phyloP scores from a whole-genome alignment of 305 asterid genomes.

The Lippia alba region DNA sequence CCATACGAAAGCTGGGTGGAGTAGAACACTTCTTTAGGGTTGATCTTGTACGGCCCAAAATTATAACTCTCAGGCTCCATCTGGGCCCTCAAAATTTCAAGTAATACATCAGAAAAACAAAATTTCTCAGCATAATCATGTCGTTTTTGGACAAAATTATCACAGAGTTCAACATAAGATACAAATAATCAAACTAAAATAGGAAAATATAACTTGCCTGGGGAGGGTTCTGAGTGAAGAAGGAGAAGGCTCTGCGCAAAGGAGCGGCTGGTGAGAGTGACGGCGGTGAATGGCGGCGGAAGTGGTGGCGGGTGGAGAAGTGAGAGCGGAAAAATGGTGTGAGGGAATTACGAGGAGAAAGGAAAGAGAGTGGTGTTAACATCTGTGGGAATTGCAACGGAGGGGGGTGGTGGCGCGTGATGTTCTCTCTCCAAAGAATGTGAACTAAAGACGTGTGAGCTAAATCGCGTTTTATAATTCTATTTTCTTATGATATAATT shows the following conservation, averaged over 20 bases:
- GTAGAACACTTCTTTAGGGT: slow-evolving; percentile 70
- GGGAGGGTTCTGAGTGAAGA: slow-evolving; percentile 30
- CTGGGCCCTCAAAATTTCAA: slow-evolving; percentile 40
- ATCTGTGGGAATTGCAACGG: slow-evolving; percentile 23
- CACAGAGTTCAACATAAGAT: background rate
- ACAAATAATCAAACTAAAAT: background rate
- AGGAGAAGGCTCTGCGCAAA: slow-evolving; percentile 37
- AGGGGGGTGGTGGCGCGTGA: slow-evolving; percentile 31
- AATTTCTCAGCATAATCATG: slow-evolving; percentile 1
- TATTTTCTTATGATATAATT: too few relatives aligned
- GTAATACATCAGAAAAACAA: slow-evolving; percentile 17
- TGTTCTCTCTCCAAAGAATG: background rate
- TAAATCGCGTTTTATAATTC: background rate
- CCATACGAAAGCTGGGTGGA: slow-evolving; percentile 75
- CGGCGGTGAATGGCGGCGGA: slow-evolving; percentile 33
- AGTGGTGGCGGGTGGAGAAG: slow-evolving; percentile 24
- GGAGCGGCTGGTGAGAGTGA: slow-evolving; percentile 13
- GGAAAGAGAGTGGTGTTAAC: slow-evolving; percentile 44
- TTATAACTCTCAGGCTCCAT: slow-evolving; percentile 64
- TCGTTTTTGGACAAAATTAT: background rate
- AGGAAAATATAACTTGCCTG: slow-evolving; percentile 36
- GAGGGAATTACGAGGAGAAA: slow-evolving; percentile 27
- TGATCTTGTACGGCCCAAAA: slow-evolving; percentile 79
- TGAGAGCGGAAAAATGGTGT: slow-evolving; percentile 29
- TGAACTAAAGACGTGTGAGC: background rate